These are phyloP conservation scores for Scenedesmus sp. DNA, from an alignment of 163 green algal genomes.

Conservation along the genomic window DNA sequence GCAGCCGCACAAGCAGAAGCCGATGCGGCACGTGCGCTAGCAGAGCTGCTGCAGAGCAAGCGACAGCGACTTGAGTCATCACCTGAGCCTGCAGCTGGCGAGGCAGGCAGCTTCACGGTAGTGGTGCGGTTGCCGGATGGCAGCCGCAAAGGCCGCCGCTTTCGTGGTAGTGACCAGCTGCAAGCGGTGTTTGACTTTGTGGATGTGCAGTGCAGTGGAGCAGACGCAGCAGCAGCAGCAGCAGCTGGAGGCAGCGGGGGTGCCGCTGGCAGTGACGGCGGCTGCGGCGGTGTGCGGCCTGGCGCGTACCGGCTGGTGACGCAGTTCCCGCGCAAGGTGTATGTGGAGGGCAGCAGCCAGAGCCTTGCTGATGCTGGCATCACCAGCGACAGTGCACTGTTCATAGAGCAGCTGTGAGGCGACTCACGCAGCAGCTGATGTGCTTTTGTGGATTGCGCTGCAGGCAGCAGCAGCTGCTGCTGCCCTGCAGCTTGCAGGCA, in stretches of 20 bases:
- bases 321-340: conserved; percentile 77
- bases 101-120: conserved; percentile 57
- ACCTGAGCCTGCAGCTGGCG: conserved; percentile 61
- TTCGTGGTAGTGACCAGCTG: conserved; percentile 60
- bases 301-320: conserved; percentile 78
- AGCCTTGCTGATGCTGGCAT: conserved; percentile 54
- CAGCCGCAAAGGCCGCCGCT: conserved; percentile 66
- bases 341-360: conserved; percentile 21
- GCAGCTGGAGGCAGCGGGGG: background rate
- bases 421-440: too few species aligned
- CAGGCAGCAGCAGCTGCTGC: background rate
- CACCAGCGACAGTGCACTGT: conserved; percentile 49
- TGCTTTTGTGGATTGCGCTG: background rate
- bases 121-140: conserved; percentile 76
- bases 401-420: conserved; percentile 49
- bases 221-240: background rate
- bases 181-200: conserved; percentile 77
- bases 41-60: conserved; percentile 54
- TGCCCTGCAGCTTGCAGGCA: background rate
- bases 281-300: conserved; percentile 52
- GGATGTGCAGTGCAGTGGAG: conserved; percentile 59
- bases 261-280: background rate
- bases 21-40: conserved; percentile 28
- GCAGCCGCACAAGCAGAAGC: conserved; percentile 32
- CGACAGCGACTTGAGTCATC: conserved; percentile 53